Percentiles rank a stretch among this genome's conserved stretches.
Evolutionary conservation across 2,329 filamentous ascomycete genomes (phyloP).

Genomic region (Fonsecaea monophora): DNA sequence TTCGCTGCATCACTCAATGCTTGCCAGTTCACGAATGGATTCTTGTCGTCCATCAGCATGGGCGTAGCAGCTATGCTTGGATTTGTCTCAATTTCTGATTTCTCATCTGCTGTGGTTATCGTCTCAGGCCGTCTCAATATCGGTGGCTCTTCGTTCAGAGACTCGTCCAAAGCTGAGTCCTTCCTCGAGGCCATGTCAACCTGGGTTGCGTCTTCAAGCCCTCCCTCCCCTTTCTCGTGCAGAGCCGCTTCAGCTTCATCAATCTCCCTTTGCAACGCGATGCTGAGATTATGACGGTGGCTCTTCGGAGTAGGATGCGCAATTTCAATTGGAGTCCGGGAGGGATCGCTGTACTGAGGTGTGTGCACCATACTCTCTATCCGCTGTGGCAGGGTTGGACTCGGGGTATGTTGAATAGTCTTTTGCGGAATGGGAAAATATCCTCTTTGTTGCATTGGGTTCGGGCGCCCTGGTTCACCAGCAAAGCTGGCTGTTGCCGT

Average conservation of each 20-base stretch:
- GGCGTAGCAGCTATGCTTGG: constrained; percentile 75
- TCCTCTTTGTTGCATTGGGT: constrained; percentile 19
- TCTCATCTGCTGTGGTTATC: constrained; percentile 36
- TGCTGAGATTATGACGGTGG: constrained; percentile 74
- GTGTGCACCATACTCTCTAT: constrained; percentile 30
- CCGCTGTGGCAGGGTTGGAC: constrained; percentile 27
- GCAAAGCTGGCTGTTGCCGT: constrained; percentile 13
- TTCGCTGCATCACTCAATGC: constrained; percentile 35
- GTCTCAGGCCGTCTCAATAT: constrained; percentile 39
- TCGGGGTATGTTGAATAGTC: constrained; percentile 54
- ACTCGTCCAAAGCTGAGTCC: constrained; percentile 39
- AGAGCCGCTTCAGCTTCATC: constrained; percentile 74
- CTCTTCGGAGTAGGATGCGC: constrained; percentile 66
- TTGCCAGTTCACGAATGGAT: constrained; percentile 37
- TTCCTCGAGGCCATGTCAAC: constrained; percentile 41
- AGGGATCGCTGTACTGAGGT: constrained; percentile 25
- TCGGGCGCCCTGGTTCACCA: constrained; percentile 16
- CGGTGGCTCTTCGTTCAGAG: constrained; percentile 54
- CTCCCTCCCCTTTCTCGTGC: constrained; percentile 43
- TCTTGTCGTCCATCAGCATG: constrained; percentile 52
- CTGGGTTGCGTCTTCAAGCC: constrained; percentile 36
- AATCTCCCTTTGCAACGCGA: constrained; percentile 81
- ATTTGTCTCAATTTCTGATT: constrained; percentile 70
- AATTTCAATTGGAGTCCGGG: constrained; percentile 56
- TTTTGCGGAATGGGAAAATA: constrained; percentile 42